These are phyloP conservation scores for Bisporella sp. DNA, from an alignment of 2,329 filamentous ascomycete species.

Conservation along the genomic window DNA sequence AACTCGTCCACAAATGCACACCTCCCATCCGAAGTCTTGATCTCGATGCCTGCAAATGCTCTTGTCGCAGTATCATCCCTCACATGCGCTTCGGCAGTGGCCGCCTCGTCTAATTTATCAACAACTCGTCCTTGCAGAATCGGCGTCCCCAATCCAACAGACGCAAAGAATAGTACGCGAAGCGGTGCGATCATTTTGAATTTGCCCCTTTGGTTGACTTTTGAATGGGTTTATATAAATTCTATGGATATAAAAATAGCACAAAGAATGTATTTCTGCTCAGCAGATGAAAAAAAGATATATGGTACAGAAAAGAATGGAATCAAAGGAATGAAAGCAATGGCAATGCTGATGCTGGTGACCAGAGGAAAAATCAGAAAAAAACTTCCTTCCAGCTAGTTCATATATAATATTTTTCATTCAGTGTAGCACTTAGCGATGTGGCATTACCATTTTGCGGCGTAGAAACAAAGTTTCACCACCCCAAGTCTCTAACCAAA, in stretches of 20 bases:
- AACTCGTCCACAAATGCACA: slow-evolving; percentile 37
- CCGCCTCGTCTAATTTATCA: slow-evolving; percentile 30
- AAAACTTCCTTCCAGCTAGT: too few species aligned
- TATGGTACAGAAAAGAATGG: too few species aligned
- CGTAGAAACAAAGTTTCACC: too few species aligned
- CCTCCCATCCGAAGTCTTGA: slow-evolving; percentile 34
- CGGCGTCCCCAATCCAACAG: slow-evolving; percentile 13
- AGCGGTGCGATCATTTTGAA: slow-evolving; percentile 15
- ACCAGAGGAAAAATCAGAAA: too few species aligned
- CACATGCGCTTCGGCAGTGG: slow-evolving; percentile 36
- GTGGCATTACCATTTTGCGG: too few species aligned
- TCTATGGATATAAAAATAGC: slow-evolving; percentile 6
- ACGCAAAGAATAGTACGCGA: slow-evolving; percentile 15
- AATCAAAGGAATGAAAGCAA: too few species aligned
- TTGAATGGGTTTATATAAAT: slow-evolving; percentile 3
- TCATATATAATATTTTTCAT: too few species aligned
- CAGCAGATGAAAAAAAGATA: slow-evolving; percentile 12
- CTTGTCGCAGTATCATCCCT: slow-evolving; percentile 35
- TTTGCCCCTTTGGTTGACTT: not conserved
- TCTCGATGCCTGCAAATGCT: slow-evolving; percentile 32
- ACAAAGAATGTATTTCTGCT: slow-evolving; percentile 16
- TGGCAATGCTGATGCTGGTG: too few species aligned
- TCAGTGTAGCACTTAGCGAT: too few species aligned
- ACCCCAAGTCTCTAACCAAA: too few species aligned
- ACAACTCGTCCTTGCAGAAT: slow-evolving; percentile 24